Evolutionary conservation across 768 basidiomycete genomes (phyloP), one percentile per base, ranked within the genome.

Genomic region (Rhodotorula diobovata): DNA sequence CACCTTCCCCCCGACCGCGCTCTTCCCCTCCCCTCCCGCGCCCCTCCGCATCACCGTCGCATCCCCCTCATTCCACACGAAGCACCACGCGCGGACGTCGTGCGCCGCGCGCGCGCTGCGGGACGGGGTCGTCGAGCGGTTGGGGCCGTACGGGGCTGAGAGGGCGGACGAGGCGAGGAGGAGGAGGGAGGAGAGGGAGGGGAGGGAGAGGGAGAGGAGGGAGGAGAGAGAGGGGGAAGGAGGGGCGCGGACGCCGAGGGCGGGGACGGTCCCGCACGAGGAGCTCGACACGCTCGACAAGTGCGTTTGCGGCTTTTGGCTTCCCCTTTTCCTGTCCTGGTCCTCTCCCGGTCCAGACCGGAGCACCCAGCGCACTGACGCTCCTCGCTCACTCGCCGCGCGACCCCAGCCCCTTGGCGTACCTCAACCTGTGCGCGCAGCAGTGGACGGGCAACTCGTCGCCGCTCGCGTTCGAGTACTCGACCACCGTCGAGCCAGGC

Each of bases 381-480:
- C 15, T n/a, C 20, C 28, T 35, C 43, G 1, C 28, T 16, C 48
- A n/a, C 23, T 30, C 15, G n/a, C n/a, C n/a, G n/a, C n/a, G n/a
- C n/a, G n/a, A n/a, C n/a, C n/a, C n/a, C 61, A 69, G 68, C 32
- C 56, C 62, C 2, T 8, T 35, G 50, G 63, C 39, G 0, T 69
- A 69, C 63, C 62, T 69, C 68, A 57, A 69, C 28, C 11, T 23
- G 8, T 69, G 68, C 62, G 57, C 51, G 3, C 61, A 63, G n/a
- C 37, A 35, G 28, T 69, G 62, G 61, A 69, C 68, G 37, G 48
- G 53, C 7, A 41, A 63, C 39, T 39, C 35, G 21, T n/a, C 55
- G 18, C 56, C 68, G 41, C 57, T 69, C 57, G 48, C 34, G n/a
- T 69, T 63, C 51, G 68, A 53, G 41, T 59, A 54, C 34, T 15